Evolutionary conservation across 345 rosid species (phyloP).

Genomic region (Lepidium didymum): DNA sequence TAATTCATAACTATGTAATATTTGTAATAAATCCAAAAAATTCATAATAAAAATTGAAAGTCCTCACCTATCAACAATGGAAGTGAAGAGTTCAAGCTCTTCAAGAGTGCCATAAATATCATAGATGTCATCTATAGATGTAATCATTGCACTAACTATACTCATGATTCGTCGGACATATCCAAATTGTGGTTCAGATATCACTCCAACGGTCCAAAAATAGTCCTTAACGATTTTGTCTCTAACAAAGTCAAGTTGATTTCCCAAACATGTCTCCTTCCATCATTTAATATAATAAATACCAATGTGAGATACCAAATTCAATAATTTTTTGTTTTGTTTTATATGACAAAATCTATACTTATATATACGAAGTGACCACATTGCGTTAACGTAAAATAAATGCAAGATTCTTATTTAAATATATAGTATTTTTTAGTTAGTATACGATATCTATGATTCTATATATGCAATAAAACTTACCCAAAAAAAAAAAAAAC

Average conservation of each 20-base stretch:
- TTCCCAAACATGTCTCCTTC: constrained; percentile 19
- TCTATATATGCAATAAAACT: too few relatives aligned
- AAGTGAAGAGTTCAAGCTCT: constrained; percentile 34
- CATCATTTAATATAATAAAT: too few relatives aligned
- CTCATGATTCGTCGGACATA: constrained; percentile 14
- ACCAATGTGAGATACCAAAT: too few relatives aligned
- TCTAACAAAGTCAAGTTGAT: constrained; percentile 26
- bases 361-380: too few relatives aligned
- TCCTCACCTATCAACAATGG: constrained; percentile 26
- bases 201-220: constrained; percentile 29
- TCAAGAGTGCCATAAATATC: constrained; percentile 31
- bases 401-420: too few relatives aligned
- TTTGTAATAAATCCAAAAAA: not conserved
- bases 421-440: too few relatives aligned
- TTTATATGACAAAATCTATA: too few relatives aligned
- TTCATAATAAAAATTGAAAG: not conserved
- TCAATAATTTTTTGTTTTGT: too few relatives aligned
- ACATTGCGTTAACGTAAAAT: too few relatives aligned
- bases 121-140: constrained; percentile 34
- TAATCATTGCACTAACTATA: not conserved
- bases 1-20: not conserved
- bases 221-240: constrained; percentile 34
- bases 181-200: constrained; percentile 28
- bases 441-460: too few relatives aligned
- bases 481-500: too few relatives aligned